Percentiles rank a stretch among this genome's conserved stretches.
These are phyloP conservation scores for Ascodesmis nigricans DNA, from an alignment of 495 filamentous ascomycete genomes.

Conservation along the genomic window DNA sequence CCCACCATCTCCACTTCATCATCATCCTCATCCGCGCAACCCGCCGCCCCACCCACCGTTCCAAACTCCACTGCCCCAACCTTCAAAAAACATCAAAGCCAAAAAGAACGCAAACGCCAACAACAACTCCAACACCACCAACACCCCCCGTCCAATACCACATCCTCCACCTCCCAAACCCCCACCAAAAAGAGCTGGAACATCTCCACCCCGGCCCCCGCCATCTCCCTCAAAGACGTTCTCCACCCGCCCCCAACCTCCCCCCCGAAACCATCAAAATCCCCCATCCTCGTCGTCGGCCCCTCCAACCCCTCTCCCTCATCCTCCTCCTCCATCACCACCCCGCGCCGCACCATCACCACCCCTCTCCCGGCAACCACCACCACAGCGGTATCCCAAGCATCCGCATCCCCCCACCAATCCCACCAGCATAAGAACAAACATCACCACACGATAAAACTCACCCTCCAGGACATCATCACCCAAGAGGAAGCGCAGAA, in stretches of 20 bases:
- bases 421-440: slow-evolving; percentile 25
- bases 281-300: slow-evolving; percentile 1
- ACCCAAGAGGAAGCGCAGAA: slow-evolving; percentile 70
- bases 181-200: slow-evolving; percentile 13
- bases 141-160: slow-evolving; percentile 17
- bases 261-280: slow-evolving; percentile 4
- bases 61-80: no score
- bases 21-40: neutral
- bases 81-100: slow-evolving; percentile 32
- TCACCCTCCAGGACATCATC: slow-evolving; percentile 74
- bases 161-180: slow-evolving; percentile 15
- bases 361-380: slow-evolving; percentile 13
- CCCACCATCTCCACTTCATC: slow-evolving; percentile 8
- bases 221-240: slow-evolving; percentile 25
- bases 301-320: slow-evolving; percentile 25
- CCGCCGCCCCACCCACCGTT: slow-evolving; percentile 8
- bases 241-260: slow-evolving; percentile 14
- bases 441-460: no score
- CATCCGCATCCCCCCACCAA: slow-evolving; percentile 3
- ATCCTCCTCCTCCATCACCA: slow-evolving; percentile 18
- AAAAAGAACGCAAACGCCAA: slow-evolving; percentile 74
- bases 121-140: slow-evolving; percentile 44
- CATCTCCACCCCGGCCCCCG: slow-evolving; percentile 9
- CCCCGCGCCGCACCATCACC: slow-evolving; percentile 15
- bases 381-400: no score